These are phyloP conservation scores for Stereum hirsutum DNA, from an alignment of 1,284 basidiomycete genomes.

Conservation along the genomic window DNA sequence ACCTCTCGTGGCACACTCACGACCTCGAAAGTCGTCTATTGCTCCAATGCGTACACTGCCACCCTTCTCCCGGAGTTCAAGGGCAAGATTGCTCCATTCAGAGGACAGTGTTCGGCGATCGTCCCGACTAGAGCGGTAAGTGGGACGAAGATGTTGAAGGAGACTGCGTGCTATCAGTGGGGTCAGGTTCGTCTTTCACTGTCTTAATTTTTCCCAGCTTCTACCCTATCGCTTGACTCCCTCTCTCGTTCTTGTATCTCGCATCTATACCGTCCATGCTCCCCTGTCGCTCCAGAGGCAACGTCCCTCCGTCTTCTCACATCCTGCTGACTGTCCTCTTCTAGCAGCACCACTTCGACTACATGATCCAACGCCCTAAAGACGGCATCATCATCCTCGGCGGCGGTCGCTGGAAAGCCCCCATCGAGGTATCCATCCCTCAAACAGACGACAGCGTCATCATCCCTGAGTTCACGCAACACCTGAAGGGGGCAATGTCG, in stretches of 20 bases:
- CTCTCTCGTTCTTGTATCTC: too few species aligned
- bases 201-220: too few species aligned
- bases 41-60: constrained; percentile 31
- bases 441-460: constrained; percentile 18
- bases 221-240: too few species aligned
- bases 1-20: not conserved
- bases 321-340: constrained; percentile 6
- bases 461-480: constrained; percentile 13
- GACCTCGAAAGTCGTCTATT: constrained; percentile 14
- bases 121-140: constrained; percentile 16
- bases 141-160: constrained; percentile 13
- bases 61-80: constrained; percentile 19
- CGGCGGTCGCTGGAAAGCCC: constrained; percentile 14
- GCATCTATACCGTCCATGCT: too few species aligned
- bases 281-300: too few species aligned
- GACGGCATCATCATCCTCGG: constrained; percentile 20
- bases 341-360: constrained; percentile 16
- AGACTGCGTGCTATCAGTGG: constrained; percentile 3
- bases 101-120: constrained; percentile 17
- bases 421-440: constrained; percentile 14
- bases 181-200: not conserved
- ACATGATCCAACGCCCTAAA: constrained; percentile 19
- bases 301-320: constrained; percentile 9
- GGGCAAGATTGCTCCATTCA: constrained; percentile 17
- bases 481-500: constrained; percentile 12